Evolutionary conservation across 192 early-diverging fungal species (phyloP), one percentile per base, ranked within the genome.

Genomic region (Spizellomyces punctatus): DNA sequence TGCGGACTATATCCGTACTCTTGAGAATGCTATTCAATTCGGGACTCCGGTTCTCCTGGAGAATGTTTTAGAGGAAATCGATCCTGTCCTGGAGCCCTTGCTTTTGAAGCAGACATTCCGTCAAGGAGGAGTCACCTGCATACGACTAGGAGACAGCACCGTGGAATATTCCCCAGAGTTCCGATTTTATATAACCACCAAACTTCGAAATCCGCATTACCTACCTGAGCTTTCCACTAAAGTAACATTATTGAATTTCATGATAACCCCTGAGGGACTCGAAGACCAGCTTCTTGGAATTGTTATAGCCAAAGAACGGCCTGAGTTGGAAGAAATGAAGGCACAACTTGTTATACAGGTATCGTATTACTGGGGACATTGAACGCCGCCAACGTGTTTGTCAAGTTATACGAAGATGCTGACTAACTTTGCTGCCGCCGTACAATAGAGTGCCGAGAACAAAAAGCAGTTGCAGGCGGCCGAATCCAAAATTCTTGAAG

Each of bases 81-180:
- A 88, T 70, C 83, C 86, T 5, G 86, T 88, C 46, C 76, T 88
- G 21, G 86, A 88, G 62, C 86, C 86, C 8, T 55, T 88, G 17
- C 77, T 88, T 27, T 64, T 88, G 21, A 87, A 88, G 63, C 86
- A 88, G 79, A 86, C 84, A 5, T 88, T 88, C 76, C 85, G 86
- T 45, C 84, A 88, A 67, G 85, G 86, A 22, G 86, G 86, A n/a
- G 81, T 88, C 36, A 87, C 65, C 2, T 88, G 86, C 76, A 88
- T 88, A 68, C 67, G 79, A 42, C 64, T 88, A 7, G 86, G 86
- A 6, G 86, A 88, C 71, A 70, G 80, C 10, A 80, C 78, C 12
- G 85, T 88, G 10, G 85, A 88, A 63, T 88, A 88, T 73, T 86
- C 86, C 9, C 83, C 86, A 10, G 86, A 88, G 67, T 88, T 88